Percentiles rank a stretch among this genome's conserved stretches.
phyloP scores from a whole-genome alignment of 2,329 filamentous ascomycete species.

The Polytolypa hystricis region DNA sequence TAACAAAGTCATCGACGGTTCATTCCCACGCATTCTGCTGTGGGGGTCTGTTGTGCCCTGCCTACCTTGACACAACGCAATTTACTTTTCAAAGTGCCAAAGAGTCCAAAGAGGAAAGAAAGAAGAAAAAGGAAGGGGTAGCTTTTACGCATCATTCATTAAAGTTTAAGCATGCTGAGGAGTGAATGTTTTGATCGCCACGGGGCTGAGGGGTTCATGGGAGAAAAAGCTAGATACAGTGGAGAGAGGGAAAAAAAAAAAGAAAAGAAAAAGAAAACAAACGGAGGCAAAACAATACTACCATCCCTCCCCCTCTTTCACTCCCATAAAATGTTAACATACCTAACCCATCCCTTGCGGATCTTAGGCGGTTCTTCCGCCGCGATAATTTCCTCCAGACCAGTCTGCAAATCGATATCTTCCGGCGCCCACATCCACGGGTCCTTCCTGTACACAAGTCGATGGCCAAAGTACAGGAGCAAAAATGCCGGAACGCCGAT shows the following conservation, averaged over 20 bases:
- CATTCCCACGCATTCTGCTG: no score
- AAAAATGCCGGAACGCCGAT: conserved; percentile 55
- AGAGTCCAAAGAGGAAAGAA: no score
- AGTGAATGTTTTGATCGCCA: no score
- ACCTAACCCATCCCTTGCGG: conserved; percentile 11
- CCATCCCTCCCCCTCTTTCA: neutral
- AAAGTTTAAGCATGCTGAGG: no score
- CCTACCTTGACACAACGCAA: no score
- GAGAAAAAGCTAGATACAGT: neutral
- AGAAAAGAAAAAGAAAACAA: neutral
- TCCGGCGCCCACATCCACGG: conserved; percentile 40
- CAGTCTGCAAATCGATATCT: conserved; percentile 43
- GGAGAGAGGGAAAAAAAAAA: neutral
- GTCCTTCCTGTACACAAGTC: conserved; percentile 36
- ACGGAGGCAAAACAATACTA: neutral
- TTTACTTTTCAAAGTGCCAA: no score
- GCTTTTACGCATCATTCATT: no score
- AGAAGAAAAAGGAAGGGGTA: no score
- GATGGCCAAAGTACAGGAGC: conserved; percentile 43
- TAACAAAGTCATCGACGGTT: no score
- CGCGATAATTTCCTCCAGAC: conserved; percentile 43
- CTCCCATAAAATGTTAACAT: conserved; percentile 9
- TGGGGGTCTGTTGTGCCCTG: no score
- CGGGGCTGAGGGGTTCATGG: no score
- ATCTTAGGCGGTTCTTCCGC: conserved; percentile 25